Conservation (phyloP, 2,329 filamentous ascomycete species). For the Venturia pyrina region DNA sequence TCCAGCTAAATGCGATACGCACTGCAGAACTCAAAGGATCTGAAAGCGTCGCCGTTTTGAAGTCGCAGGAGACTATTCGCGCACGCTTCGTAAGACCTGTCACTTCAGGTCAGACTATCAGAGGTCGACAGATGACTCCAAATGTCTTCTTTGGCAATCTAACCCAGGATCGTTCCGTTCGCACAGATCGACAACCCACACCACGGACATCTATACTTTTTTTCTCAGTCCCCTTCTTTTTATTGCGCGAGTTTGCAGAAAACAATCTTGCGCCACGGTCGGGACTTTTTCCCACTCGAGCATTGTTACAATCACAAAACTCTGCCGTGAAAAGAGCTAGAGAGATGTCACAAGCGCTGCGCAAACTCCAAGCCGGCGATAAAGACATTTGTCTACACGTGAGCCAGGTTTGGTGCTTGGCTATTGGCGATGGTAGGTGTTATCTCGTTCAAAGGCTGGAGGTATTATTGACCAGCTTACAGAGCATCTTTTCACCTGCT, state of each 20-base stretch:
- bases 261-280: background rate
- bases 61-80: slow-evolving; percentile 1
- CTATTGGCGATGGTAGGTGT: background rate
- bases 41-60: background rate
- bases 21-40: background rate
- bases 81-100: slow-evolving; percentile 3
- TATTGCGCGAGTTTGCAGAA: background rate
- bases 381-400: background rate
- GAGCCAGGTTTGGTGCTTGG: background rate
- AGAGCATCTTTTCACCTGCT: background rate
- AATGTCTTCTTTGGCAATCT: background rate
- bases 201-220: background rate
- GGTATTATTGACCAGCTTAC: background rate
- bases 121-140: slow-evolving; percentile 1
- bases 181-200: background rate
- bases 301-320: slow-evolving; percentile 1
- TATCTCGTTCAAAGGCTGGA: background rate
- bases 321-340: background rate
- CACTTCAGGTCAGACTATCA: background rate
- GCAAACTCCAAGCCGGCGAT: background rate
- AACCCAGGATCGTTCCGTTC: background rate
- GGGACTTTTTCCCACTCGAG: background rate
- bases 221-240: background rate
- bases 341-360: background rate
- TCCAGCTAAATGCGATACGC: background rate